These are phyloP conservation scores for Amphibolis antarctica DNA, from an alignment of 106 monocot species.

Conservation along the genomic window DNA sequence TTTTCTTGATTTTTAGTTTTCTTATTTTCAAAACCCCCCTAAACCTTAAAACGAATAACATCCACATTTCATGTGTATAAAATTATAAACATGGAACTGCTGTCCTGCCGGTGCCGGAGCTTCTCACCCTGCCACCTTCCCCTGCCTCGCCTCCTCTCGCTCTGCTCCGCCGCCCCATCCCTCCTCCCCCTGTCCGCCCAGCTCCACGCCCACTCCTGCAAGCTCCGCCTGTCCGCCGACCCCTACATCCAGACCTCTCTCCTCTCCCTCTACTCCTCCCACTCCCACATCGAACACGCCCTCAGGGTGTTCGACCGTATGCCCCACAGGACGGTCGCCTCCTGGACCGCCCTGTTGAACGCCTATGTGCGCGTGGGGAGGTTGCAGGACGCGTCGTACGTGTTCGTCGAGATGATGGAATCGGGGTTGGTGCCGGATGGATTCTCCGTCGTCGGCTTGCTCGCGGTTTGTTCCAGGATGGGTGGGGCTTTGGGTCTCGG, in stretches of 20 bases:
- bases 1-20: too few relatives aligned
- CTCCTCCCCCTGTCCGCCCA: constrained; percentile 12
- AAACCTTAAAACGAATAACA: too few relatives aligned
- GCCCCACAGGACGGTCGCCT: constrained; percentile 13
- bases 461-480: constrained; percentile 14
- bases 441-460: constrained; percentile 21
- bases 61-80: too few relatives aligned
- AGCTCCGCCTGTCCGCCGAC: constrained; percentile 25
- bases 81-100: too few relatives aligned
- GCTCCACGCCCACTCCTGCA: constrained; percentile 26
- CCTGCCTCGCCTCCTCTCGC: constrained; percentile 26
- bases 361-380: constrained; percentile 12
- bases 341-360: constrained; percentile 17
- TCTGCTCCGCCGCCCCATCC: constrained; percentile 21
- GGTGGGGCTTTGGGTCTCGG: constrained; percentile 12
- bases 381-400: constrained; percentile 1
- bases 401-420: constrained; percentile 20
- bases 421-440: constrained; percentile 7
- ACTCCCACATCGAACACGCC: constrained; percentile 4
- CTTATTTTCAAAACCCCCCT: too few relatives aligned
- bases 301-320: constrained; percentile 25
- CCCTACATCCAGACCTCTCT: constrained; percentile 26
- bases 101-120: too few relatives aligned
- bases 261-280: constrained; percentile 16
- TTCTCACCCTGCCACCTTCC: constrained; percentile 6